Conservation (phyloP, 257 asterid genomes). For the Salvia splendens region DNA sequence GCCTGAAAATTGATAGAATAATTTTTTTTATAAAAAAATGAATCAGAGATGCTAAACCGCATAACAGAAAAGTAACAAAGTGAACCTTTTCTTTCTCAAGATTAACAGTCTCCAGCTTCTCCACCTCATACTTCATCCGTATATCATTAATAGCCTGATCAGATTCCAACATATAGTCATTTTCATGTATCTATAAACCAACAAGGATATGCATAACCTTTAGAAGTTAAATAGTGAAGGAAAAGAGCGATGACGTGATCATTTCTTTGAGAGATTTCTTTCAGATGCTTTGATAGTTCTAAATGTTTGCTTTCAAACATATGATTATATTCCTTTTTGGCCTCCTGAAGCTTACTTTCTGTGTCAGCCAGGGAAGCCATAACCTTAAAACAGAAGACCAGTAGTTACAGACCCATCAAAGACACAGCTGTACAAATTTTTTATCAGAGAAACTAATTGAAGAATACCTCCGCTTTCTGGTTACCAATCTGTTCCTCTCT, state of each 20-base stretch:
- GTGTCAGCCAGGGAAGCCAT: constrained; percentile 61
- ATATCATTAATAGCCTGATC: constrained; percentile 90
- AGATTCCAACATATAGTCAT: constrained; percentile 34
- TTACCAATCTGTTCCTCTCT: constrained; percentile 65
- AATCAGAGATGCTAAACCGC: constrained; percentile 19
- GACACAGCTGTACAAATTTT: constrained; percentile 20
- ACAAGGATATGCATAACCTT: constrained; percentile 19
- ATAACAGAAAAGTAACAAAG: constrained; percentile 24
- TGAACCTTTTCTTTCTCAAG: constrained; percentile 87
- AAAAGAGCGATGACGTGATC: constrained; percentile 63
- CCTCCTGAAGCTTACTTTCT: constrained; percentile 76
- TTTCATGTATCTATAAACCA: constrained; percentile 28
- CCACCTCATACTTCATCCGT: constrained; percentile 78
- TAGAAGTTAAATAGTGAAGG: constrained; percentile 20
- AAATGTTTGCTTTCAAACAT: constrained; percentile 87
- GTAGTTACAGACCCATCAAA: constrained; percentile 29
- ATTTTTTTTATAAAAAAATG: constrained; percentile 26
- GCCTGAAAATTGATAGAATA: constrained; percentile 55
- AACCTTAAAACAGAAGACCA: constrained; percentile 50
- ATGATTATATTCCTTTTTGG: constrained; percentile 79
- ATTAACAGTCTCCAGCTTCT: constrained; percentile 72
- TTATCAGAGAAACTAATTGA: constrained; percentile 23
- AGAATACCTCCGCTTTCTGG: constrained; percentile 71
- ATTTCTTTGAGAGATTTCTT: constrained; percentile 92
- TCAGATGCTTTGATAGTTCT: constrained; percentile 90